These are phyloP conservation scores for Nakazawaea populi DNA, from an alignment of 805 yeast species.

Conservation along the genomic window DNA sequence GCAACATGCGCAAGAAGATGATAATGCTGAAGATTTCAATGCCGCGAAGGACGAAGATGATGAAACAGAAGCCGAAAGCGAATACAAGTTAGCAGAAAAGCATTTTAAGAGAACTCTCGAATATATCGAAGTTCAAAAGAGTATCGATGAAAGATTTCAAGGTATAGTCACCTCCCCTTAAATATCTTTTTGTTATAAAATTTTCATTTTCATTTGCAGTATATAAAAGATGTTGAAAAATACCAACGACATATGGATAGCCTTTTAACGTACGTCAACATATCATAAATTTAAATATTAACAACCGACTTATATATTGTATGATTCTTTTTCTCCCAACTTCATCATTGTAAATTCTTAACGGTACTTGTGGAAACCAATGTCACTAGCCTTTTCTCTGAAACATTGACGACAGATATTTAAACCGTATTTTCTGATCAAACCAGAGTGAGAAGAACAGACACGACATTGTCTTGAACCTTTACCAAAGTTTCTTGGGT, in stretches of 20 bases:
- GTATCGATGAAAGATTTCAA: constrained; percentile 62
- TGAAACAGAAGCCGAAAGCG: constrained; percentile 13
- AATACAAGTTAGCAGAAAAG: constrained; percentile 33
- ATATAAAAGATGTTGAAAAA: not conserved
- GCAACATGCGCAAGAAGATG: constrained; percentile 19
- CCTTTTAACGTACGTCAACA: not conserved
- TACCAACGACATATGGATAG: not conserved
- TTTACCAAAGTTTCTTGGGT: constrained; percentile 99
- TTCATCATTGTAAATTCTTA: constrained; percentile 34
- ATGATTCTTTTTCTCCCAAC: not conserved
- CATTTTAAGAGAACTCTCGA: constrained; percentile 69
- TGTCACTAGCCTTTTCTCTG: constrained; percentile 99
- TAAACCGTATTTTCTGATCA: constrained; percentile 99
- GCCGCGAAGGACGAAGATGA: constrained; percentile 23
- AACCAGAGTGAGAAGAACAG: constrained; percentile 98
- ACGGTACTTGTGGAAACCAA: constrained; percentile 99
- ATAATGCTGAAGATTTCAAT: constrained; percentile 11
- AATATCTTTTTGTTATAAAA: not conserved
- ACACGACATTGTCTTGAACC: constrained; percentile 99
- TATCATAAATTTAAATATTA: not conserved
- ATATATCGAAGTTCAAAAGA: constrained; percentile 65
- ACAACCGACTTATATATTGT: not conserved
- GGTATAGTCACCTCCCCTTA: constrained; percentile 27
- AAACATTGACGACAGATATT: constrained; percentile 99
- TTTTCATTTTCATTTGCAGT: not conserved